A percentile compares a stretch with the other conserved stretches of the same genome.
Evolutionary conservation across 1,284 basidiomycete species (phyloP).

Genomic region (Athelia psychrophila): DNA sequence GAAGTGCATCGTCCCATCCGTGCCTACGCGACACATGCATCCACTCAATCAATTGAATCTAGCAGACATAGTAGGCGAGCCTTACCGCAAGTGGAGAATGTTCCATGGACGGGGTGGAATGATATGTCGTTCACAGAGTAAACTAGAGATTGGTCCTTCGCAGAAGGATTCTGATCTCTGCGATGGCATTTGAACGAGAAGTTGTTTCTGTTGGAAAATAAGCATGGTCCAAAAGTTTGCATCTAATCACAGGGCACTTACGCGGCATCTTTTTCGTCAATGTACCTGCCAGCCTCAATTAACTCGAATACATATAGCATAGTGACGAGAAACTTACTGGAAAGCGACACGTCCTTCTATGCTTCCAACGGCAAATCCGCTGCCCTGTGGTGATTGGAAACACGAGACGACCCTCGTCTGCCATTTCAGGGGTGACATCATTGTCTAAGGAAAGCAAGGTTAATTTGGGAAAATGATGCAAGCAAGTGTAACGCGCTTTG

Average conservation of each 20-base stretch:
- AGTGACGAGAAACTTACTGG: slow-evolving; percentile 65
- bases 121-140: slow-evolving; percentile 91
- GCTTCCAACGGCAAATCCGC: slow-evolving; percentile 90
- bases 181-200: slow-evolving; percentile 98
- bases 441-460: slow-evolving; percentile 43
- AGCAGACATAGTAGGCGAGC: slow-evolving; percentile 17
- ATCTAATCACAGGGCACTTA: slow-evolving; percentile 28
- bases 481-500: slow-evolving; percentile 49
- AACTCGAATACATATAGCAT: background rate
- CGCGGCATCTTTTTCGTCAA: slow-evolving; percentile 75
- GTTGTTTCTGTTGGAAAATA: slow-evolving; percentile 56
- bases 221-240: background rate
- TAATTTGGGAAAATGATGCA: no score
- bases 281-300: slow-evolving; percentile 48
- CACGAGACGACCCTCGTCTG: slow-evolving; percentile 91
- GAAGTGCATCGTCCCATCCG: slow-evolving; percentile 80
- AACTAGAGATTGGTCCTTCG: slow-evolving; percentile 78
- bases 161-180: slow-evolving; percentile 59
- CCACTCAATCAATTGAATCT: background rate
- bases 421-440: slow-evolving; percentile 88
- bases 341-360: slow-evolving; percentile 96
- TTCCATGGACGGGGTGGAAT: slow-evolving; percentile 92
- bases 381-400: slow-evolving; percentile 67
- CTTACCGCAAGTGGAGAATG: slow-evolving; percentile 91
- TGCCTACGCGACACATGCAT: slow-evolving; percentile 36